Base-by-base conservation (phyloP, 371 early-diverging fungal species). In the Apophysomyces sp. region DNA sequence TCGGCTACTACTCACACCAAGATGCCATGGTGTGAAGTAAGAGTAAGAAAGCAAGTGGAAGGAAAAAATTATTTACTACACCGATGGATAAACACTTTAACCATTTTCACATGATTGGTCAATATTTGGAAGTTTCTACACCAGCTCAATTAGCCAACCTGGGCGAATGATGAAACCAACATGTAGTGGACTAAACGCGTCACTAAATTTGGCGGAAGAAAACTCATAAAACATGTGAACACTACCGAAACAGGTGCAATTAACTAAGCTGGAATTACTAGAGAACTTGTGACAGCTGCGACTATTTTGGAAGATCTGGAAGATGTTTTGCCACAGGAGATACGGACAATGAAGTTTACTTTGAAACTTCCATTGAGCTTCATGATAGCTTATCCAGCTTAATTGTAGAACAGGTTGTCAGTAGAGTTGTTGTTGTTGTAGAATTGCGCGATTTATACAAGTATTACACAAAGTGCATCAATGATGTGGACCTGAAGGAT, bases 1-100 rank as follows among this genome's bases (percentile, higher is more conserved):
- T 60, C 11, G n/a, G n/a, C n/a, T n/a, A 12, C 27, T 27, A 53
- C 72, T 68, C 60, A 72, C 72, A 65, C 72, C 72, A 72, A 53
- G 72, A 72, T 56, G 72, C 62, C 72, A 72, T 72, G 52, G 40
- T 62, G 53, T 34, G 37, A 32, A 31, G 52, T 39, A 51, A 39
- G 51, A 60, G 16, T 52, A 27, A 53, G 29, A 54, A 44, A 49
- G 21, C 32, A 41, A 36, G n/a, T 34, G 24, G 9, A 56, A 13
- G 12, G 6, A 30, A 16, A 9, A 44, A 44, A 18, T 21, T 21
- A 9, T 44, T 44, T 21, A 34, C 11, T 8, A 11, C 34, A 13
- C 34, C 34, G 13, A 11, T 34, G 13, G 13, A 34, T 13, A 34
- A 13, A 34, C 8, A 34, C 13, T 13, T 13, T 34, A 34, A 8